Percentiles rank a stretch among this genome's conserved stretches.
These are phyloP conservation scores for Fusarium multiceps DNA, from an alignment of 2,329 filamentous ascomycete species.

Conservation along the genomic window DNA sequence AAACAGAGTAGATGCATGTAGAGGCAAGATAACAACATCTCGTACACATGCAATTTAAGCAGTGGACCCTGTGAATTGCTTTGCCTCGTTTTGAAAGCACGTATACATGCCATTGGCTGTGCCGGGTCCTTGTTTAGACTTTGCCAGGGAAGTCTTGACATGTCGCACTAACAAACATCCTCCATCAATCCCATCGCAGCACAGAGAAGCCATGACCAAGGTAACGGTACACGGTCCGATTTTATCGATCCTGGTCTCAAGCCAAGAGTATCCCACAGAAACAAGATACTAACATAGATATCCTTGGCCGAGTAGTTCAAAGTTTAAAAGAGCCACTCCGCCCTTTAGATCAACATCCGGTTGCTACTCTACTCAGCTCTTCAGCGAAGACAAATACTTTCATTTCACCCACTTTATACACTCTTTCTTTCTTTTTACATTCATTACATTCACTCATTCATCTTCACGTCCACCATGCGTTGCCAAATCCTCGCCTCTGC, in stretches of 20 bases:
- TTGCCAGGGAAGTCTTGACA: conserved; percentile 5
- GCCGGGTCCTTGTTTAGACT: neutral
- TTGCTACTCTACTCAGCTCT: conserved; percentile 6
- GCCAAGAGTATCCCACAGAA: neutral
- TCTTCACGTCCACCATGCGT: conserved; percentile 31
- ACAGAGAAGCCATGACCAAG: neutral
- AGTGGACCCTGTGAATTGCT: conserved; percentile 30
- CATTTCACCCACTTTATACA: conserved; percentile 11
- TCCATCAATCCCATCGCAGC: conserved; percentile 9
- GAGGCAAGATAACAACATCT: neutral
- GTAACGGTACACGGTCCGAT: neutral
- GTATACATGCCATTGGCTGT: conserved; percentile 7
- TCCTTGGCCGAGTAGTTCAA: conserved; percentile 2
- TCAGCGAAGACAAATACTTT: conserved; percentile 1
- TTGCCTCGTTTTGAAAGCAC: conserved; percentile 25
- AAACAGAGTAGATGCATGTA: conserved; percentile 39
- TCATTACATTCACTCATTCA: neutral
- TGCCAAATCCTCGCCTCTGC: conserved; percentile 40
- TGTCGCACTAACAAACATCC: conserved; percentile 2
- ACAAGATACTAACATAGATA: neutral
- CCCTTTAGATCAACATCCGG: conserved; percentile 1
- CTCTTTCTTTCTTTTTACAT: neutral
- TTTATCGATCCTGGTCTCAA: neutral
- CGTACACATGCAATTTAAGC: conserved; percentile 38
- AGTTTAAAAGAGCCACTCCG: conserved; percentile 37